Base-by-base conservation (phyloP, 2,329 filamentous ascomycete species). In the Microdochium nivale region DNA sequence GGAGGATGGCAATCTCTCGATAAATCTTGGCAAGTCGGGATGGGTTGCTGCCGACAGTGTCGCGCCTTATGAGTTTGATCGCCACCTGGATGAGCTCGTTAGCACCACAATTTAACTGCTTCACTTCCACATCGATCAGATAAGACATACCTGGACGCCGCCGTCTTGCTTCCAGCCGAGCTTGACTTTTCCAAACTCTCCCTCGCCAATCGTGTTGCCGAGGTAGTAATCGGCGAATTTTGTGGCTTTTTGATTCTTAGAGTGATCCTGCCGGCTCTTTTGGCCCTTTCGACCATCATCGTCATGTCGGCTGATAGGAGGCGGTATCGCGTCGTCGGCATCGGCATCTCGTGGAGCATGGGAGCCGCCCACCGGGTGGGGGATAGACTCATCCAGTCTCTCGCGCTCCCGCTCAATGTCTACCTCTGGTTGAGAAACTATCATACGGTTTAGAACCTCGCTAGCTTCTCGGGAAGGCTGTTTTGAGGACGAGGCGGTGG, bases 131-230 rank as follows among this genome's bases (percentile, higher is more conserved):
- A 16, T 21, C 40, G 10, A 5, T 5, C 3, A 13, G 13, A 5
- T 44, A 5, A n/a, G 11, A 44, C 69, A 59, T 72, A 86, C 83
- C 74, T 92, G 86, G 49, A 95, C 87, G 57, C 86, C 91, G 54
- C 90, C 91, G 69, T 95, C 91, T 66, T 90, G 88, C 70, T 96
- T 97, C 94, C 94, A 99, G 25, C 94, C 94, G 64, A 97, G 83
- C 70, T 96, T 97, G 62, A 99, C 94, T 67, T 99, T 99, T 58
- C 94, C 94, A 67, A 99, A 99, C 70, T 99, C 94, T 55, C 94
- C 94, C 73, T 99, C 94, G 49, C 94, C 94, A 49, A 99, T 86
- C 2, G 92, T 97, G 67, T 96, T 92, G 33, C 94, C 94, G 3
- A 99, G 79, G 54, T 95, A 90, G 69, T 97, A 99, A 56, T 96